phyloP scores from a whole-genome alignment of 1,284 basidiomycete species.

The Microbotryum saponariae region DNA sequence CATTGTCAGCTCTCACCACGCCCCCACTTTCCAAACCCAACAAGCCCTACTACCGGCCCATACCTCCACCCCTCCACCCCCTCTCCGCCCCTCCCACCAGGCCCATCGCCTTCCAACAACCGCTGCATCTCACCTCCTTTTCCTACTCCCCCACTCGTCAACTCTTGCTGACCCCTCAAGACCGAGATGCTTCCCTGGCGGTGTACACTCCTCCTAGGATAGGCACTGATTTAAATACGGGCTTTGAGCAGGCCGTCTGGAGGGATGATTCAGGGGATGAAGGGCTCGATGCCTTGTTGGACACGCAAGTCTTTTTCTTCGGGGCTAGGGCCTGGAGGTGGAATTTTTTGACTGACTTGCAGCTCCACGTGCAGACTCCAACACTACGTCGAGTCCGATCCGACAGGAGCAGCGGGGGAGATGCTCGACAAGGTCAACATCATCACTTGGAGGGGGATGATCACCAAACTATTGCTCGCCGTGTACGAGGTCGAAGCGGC shows the following conservation, averaged over 20 bases:
- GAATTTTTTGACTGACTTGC: background rate
- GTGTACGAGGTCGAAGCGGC: conserved; percentile 43
- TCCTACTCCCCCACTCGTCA: conserved; percentile 49
- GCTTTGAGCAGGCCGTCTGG: conserved; percentile 54
- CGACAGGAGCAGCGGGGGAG: conserved; percentile 42
- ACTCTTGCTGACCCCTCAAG: conserved; percentile 33
- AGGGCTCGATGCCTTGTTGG: conserved; percentile 34
- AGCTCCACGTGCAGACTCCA: conserved; percentile 54
- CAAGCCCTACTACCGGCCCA: background rate
- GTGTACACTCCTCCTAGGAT: conserved; percentile 59
- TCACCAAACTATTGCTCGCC: conserved; percentile 58
- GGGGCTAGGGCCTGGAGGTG: background rate
- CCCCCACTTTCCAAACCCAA: background rate
- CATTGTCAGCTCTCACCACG: background rate
- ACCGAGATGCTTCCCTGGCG: conserved; percentile 53
- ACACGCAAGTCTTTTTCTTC: conserved; percentile 13
- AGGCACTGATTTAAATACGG: conserved; percentile 41
- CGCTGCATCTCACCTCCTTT: conserved; percentile 57
- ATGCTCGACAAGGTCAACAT: conserved; percentile 44
- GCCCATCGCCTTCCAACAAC: conserved; percentile 53
- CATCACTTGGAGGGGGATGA: conserved; percentile 79
- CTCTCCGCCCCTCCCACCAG: background rate
- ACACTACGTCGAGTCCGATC: conserved; percentile 48
- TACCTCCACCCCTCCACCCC: background rate
- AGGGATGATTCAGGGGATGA: conserved; percentile 53